Evolutionary conservation across 352 stramenopile genomes (phyloP), one percentile per base, ranked within the genome.

Genomic region (Phytophthora tentaculata): DNA sequence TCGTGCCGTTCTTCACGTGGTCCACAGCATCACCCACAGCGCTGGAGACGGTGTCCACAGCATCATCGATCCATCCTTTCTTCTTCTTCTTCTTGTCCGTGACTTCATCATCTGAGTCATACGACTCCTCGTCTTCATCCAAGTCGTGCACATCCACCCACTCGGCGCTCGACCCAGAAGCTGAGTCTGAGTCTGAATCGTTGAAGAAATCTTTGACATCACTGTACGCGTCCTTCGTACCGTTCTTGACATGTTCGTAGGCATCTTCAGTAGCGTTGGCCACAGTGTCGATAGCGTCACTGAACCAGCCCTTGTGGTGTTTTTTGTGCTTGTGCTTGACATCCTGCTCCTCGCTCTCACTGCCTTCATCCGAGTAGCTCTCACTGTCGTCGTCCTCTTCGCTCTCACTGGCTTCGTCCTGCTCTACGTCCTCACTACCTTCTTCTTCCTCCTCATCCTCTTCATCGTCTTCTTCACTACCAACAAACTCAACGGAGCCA

Each of bases 191-290:
- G 23, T 77, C 60, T 17, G 69, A 61, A 22, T 57, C 73, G 20
- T 78, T 64, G 3, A 71, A 24, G 9, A 60, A 66, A 63, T 81
- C 68, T 57, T 79, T 81, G 5, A 61, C 67, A 7, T 65, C 32
- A 7, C 79, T 52, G 19, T 71, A 56, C 0, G 58, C 58, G 43
- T 65, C 45, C 61, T 78, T 49, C 39, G 53, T 56, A 39, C 51
- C 43, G 24, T 73, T 73, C 28, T 69, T 62, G 7, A 67, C 37
- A 8, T 71, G 51, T 6, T 85, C 53, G 20, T 60, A 63, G 14
- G 60, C 60, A 41, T 81, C 67, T 16, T 54, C 65, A 7, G 49
- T 51, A 50, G 58, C 64, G 23, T 67, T 77, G 19, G 67, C 67
- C 8, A 77, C 66, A 10, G 64, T 56, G 50, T 80, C 71, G 28